Evolutionary conservation across 257 asterid genomes (phyloP).

Genomic region (Ajuga chamaepitys): DNA sequence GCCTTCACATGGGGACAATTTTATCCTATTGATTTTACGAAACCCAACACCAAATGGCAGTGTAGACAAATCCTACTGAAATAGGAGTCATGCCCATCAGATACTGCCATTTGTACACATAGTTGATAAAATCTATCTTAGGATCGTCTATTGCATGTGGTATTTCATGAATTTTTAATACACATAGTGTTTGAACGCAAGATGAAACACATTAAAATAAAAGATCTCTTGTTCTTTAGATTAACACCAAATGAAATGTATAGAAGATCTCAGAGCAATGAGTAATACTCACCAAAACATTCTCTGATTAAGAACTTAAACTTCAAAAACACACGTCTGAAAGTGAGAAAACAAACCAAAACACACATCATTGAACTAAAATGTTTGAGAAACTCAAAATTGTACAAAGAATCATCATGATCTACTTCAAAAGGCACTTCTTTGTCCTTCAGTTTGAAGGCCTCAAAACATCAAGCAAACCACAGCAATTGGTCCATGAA

Average conservation of each 20-base stretch:
- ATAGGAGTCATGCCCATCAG: neutral
- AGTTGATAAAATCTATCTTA: too few relatives aligned
- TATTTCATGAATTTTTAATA: too few relatives aligned
- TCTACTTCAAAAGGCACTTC: neutral
- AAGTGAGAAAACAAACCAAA: neutral
- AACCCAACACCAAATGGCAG: too few relatives aligned
- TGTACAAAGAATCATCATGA: neutral
- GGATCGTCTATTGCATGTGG: too few relatives aligned
- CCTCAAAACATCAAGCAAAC: constrained; percentile 26
- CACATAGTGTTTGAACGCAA: too few relatives aligned
- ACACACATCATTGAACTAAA: neutral
- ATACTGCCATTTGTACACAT: neutral
- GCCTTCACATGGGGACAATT: too few relatives aligned
- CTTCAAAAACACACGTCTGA: neutral
- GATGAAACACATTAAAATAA: too few relatives aligned
- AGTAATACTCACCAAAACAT: neutral
- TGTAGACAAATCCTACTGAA: neutral
- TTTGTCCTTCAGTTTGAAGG: constrained; percentile 15
- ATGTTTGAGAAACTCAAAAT: neutral
- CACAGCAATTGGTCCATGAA: constrained; percentile 38
- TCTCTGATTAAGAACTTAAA: neutral
- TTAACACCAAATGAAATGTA: neutral
- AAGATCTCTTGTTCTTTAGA: neutral
- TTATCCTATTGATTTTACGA: too few relatives aligned
- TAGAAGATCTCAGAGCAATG: neutral